Evolutionary conservation across 2,329 filamentous ascomycete species (phyloP).

Genomic region (Alternaria ethzedia): DNA sequence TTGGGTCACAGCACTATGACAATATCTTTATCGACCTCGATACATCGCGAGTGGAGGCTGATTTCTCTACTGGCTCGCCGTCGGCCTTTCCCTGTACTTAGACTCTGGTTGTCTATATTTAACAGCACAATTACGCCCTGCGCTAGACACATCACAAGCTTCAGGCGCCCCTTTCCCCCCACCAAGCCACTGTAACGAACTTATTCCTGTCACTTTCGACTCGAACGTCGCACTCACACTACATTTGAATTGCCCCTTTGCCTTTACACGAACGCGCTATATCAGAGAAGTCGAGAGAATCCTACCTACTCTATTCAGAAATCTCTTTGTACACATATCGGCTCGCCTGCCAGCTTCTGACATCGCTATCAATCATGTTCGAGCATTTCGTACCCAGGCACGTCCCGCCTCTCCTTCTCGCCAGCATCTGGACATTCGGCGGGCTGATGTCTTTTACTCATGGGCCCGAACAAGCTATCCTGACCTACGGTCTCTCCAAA

Average conservation of each 20-base stretch:
- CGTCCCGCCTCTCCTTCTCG: slow-evolving; percentile 26
- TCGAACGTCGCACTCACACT: not conserved
- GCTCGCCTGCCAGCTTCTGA: not conserved
- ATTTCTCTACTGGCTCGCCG: not conserved
- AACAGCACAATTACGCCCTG: not conserved
- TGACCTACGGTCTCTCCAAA: not conserved
- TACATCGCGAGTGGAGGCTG: not conserved
- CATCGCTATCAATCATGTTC: not conserved
- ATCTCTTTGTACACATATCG: not conserved
- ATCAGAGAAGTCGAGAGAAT: not conserved
- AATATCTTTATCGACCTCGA: not conserved
- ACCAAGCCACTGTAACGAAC: not conserved
- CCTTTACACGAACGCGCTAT: not conserved
- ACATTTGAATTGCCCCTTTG: not conserved
- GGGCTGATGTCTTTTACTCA: slow-evolving; percentile 18
- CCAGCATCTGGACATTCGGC: slow-evolving; percentile 20
- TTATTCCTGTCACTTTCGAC: not conserved
- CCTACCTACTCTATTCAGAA: not conserved
- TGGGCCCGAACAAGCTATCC: not conserved
- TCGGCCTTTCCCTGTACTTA: not conserved
- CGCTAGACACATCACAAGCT: not conserved
- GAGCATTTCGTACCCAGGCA: slow-evolving; percentile 13
- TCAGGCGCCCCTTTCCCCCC: not conserved
- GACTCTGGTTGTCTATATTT: not conserved
- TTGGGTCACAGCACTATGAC: not conserved